These are phyloP conservation scores for Mallotus nudiflorus DNA, from an alignment of 345 rosid genomes.

Conservation along the genomic window DNA sequence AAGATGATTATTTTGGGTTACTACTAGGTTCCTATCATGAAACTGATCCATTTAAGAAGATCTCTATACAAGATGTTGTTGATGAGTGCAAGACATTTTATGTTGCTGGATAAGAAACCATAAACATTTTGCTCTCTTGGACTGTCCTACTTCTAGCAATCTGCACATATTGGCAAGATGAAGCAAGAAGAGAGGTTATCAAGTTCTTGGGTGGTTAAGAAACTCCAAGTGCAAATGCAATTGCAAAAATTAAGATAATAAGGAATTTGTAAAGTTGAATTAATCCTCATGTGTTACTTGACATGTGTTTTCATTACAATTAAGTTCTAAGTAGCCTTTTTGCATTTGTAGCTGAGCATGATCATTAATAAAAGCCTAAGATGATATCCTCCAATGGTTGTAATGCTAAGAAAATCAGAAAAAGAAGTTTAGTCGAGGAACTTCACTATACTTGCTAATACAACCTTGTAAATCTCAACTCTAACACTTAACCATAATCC, in stretches of 20 bases:
- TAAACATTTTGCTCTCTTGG: conserved; percentile 17
- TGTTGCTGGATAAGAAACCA: conserved; percentile 3
- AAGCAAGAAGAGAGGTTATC: conserved; percentile 36
- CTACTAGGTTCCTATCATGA: too few species aligned
- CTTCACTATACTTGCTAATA: background rate
- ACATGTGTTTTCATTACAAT: background rate
- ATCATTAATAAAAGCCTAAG: background rate
- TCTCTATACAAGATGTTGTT: too few species aligned
- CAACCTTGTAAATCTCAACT: background rate
- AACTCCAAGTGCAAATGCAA: conserved; percentile 29
- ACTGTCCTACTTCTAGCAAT: conserved; percentile 25
- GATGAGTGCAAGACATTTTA: too few species aligned
- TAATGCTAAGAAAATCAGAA: background rate
- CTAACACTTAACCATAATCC: background rate
- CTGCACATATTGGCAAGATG: conserved; percentile 43
- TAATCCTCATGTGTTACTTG: too few species aligned
- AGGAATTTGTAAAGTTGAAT: conserved; percentile 1
- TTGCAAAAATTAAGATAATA: conserved; percentile 34
- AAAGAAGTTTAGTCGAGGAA: background rate
- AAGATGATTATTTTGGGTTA: too few species aligned
- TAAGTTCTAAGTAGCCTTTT: background rate
- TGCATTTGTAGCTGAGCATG: background rate
- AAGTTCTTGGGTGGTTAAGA: conserved; percentile 24
- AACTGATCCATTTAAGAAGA: too few species aligned
- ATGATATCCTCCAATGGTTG: background rate